Evolutionary conservation across 2,329 filamentous ascomycete genomes (phyloP).

Genomic region (Fusarium sp.): DNA sequence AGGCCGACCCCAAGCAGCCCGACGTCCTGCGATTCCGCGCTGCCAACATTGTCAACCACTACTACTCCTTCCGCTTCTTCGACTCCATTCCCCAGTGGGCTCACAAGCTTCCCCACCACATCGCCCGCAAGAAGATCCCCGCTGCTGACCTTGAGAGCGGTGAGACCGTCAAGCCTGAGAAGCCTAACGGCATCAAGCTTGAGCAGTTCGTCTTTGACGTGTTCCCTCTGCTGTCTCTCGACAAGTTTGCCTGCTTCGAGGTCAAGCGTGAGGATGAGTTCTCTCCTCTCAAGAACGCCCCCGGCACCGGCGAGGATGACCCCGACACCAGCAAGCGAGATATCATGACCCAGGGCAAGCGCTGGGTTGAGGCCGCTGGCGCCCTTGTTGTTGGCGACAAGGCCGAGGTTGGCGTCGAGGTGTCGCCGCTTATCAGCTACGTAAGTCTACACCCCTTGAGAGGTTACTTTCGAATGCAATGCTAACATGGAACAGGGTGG

Average conservation of each 20-base stretch:
- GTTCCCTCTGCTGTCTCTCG: constrained; percentile 87
- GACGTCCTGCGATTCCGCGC: constrained; percentile 94
- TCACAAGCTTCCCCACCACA: constrained; percentile 90
- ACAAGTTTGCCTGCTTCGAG: constrained; percentile 95
- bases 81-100: constrained; percentile 90
- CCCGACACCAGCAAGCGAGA: constrained; percentile 92
- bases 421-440: constrained; percentile 95
- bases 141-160: constrained; percentile 81
- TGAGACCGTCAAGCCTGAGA: constrained; percentile 87
- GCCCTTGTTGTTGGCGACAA: constrained; percentile 76
- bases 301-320: constrained; percentile 89
- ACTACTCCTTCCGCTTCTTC: constrained; percentile 95
- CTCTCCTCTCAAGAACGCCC: constrained; percentile 92
- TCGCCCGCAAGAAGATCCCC: constrained; percentile 98
- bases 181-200: constrained; percentile 97
- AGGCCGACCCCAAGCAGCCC: constrained; percentile 83
- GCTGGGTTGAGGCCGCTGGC: constrained; percentile 86
- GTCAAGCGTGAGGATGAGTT: constrained; percentile 98
- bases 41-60: constrained; percentile 99
- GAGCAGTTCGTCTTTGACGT: constrained; percentile 99
- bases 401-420: constrained; percentile 81
- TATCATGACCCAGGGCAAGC: constrained; percentile 89
- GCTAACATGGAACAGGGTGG: constrained; percentile 60
- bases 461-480: neutral
- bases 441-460: constrained; percentile 67